phyloP scores from a whole-genome alignment of 345 rosid species.

The Bruguiera parviflora region DNA sequence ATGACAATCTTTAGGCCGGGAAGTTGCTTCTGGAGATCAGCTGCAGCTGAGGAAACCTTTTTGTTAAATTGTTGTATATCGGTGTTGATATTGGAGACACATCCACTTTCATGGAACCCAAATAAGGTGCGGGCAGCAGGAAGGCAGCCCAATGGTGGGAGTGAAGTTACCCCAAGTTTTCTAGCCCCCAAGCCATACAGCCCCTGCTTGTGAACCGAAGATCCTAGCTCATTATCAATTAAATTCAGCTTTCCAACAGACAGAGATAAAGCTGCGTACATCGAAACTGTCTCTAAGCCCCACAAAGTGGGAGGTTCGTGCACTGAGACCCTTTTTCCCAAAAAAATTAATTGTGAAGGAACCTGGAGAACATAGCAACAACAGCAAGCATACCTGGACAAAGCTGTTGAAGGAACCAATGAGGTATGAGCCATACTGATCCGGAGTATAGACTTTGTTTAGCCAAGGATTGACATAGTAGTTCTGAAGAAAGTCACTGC shows the following conservation, averaged over 20 bases:
- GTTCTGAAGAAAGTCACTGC: conserved; percentile 86
- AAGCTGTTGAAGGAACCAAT: conserved; percentile 49
- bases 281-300: too few relatives aligned
- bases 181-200: conserved; percentile 70
- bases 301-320: too few relatives aligned
- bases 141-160: conserved; percentile 91
- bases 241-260: too few relatives aligned
- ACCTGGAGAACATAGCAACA: conserved; percentile 26
- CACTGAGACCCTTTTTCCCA: too few relatives aligned
- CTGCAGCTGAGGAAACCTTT: conserved; percentile 57
- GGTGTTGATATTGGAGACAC: conserved; percentile 60
- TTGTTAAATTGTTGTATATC: conserved; percentile 73
- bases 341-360: not conserved
- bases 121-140: conserved; percentile 77
- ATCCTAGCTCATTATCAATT: not conserved
- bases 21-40: conserved; percentile 63
- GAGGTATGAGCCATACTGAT: conserved; percentile 66
- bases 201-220: conserved; percentile 32
- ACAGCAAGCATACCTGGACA: conserved; percentile 46
- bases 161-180: conserved; percentile 86
- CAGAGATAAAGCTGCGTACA: too few relatives aligned
- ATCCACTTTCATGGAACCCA: conserved; percentile 58
- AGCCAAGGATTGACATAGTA: conserved; percentile 74
- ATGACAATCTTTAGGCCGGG: conserved; percentile 72
- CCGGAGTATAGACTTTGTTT: conserved; percentile 54